Base-by-base conservation (phyloP, 352 stramenopile species). In the Globisporangium takayamanum region DNA sequence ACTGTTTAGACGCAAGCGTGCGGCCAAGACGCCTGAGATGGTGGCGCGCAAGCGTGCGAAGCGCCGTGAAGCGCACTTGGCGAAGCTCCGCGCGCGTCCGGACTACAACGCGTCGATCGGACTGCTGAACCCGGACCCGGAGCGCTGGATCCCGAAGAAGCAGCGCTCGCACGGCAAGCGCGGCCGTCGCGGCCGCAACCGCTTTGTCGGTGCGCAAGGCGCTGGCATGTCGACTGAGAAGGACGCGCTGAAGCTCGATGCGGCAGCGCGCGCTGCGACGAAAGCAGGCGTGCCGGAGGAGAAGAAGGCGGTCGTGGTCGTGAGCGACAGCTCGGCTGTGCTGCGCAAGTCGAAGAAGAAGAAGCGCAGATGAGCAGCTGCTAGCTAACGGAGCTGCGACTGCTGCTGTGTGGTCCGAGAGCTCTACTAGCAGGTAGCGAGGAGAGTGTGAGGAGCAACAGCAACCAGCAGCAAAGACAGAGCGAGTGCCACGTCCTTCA, bases 91-190 rank as follows among this genome's bases (percentile, higher is more conserved):
- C 18, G 60, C 76, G 62, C 79, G 74, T 51, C 66, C 70, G 16
- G 78, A 89, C 72, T 93, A 87, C 69, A 91, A 93, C 64, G 73
- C 79, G 52, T 84, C 64, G 15, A 91, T 93, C 57, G 82, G 82
- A 1, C 68, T 92, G 8, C 52, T 92, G 51, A 87, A 84, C 47
- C 84, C 84, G 14, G 80, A 94, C 52, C 81, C 81, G 18, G 84
- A 92, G 67, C 81, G 84, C 52, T 94, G 84, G 84, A 90, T 94
- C 62, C 79, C 84, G n/a, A 80, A 82, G 58, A 94, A 94, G 63
- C 84, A 94, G 72, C 81, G 84, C 33, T 89, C 81, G 59, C 72
- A 89, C 52, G 70, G 78, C 48, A 88, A 88, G 69, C 79, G 82
- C 59, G 80, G 80, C 11, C 84, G 84, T 61, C 80, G 80, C 53